These are phyloP conservation scores for Lachnellula subtilissima DNA, from an alignment of 2,329 filamentous ascomycete genomes.

Conservation along the genomic window DNA sequence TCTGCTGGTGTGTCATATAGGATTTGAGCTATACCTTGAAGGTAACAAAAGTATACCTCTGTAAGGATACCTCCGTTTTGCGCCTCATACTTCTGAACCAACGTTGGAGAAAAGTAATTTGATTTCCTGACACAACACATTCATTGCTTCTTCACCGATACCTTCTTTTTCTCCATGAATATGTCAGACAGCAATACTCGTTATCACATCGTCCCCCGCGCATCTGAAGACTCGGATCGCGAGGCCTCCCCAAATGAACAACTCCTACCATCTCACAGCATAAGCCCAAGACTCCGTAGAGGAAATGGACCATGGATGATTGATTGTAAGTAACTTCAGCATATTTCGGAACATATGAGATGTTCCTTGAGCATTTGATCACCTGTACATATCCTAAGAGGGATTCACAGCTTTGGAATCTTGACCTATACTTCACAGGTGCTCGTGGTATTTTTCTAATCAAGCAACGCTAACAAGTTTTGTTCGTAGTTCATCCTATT, in stretches of 20 bases:
- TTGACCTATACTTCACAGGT: too few relatives aligned
- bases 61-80: not conserved
- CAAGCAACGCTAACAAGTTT: too few relatives aligned
- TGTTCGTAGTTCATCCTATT: not conserved
- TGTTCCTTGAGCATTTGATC: too few relatives aligned
- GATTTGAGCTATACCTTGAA: not conserved
- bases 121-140: not conserved
- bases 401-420: too few relatives aligned
- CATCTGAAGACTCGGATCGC: slow-evolving; percentile 5
- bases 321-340: not conserved
- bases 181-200: slow-evolving; percentile 37
- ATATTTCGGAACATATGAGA: too few relatives aligned
- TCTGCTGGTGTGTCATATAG: not conserved
- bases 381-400: too few relatives aligned
- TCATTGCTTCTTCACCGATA: not conserved
- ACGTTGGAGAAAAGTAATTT: not conserved
- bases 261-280: not conserved
- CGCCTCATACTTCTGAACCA: too few relatives aligned
- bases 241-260: not conserved
- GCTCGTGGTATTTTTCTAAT: too few relatives aligned
- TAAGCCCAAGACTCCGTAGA: not conserved
- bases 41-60: not conserved
- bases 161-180: not conserved
- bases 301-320: not conserved
- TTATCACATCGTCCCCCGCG: slow-evolving; percentile 4